phyloP scores from a whole-genome alignment of 225 moss, liverwort and hornwort species.

The Thuidium tamariscinum region DNA sequence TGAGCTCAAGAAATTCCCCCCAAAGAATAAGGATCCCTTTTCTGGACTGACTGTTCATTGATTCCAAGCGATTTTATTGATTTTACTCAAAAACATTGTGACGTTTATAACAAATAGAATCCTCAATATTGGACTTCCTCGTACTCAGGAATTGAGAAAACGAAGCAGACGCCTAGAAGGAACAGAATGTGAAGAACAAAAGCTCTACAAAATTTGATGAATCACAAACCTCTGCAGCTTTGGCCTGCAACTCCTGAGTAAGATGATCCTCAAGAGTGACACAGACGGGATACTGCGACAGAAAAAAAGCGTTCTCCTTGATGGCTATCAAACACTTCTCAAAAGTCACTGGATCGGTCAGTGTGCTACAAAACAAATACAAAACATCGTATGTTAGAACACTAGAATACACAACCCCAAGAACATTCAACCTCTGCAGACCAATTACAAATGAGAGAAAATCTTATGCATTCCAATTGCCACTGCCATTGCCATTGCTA shows the following conservation, averaged over 20 bases:
- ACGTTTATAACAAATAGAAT: background rate
- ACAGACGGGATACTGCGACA: slow-evolving; percentile 75
- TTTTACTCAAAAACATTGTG: background rate
- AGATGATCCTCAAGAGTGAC: slow-evolving; percentile 93
- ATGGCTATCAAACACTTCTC: slow-evolving; percentile 59
- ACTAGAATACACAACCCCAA: background rate
- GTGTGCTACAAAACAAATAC: slow-evolving; percentile 29
- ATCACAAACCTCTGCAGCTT: slow-evolving; percentile 56
- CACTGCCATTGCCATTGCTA: background rate
- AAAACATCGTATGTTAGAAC: background rate
- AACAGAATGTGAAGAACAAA: background rate
- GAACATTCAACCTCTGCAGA: background rate
- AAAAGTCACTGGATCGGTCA: slow-evolving; percentile 70
- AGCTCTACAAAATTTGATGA: background rate
- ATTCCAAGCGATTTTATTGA: background rate
- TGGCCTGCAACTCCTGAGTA: slow-evolving; percentile 47
- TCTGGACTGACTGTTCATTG: background rate
- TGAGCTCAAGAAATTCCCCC: background rate
- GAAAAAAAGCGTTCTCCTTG: slow-evolving; percentile 58
- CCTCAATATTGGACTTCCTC: background rate
- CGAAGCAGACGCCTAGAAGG: background rate
- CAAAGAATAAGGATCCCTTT: background rate
- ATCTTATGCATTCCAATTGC: background rate
- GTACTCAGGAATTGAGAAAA: background rate
- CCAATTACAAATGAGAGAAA: background rate